These are phyloP conservation scores for Colletotrichum sp. DNA, from an alignment of 2,329 filamentous ascomycete species.

Conservation along the genomic window DNA sequence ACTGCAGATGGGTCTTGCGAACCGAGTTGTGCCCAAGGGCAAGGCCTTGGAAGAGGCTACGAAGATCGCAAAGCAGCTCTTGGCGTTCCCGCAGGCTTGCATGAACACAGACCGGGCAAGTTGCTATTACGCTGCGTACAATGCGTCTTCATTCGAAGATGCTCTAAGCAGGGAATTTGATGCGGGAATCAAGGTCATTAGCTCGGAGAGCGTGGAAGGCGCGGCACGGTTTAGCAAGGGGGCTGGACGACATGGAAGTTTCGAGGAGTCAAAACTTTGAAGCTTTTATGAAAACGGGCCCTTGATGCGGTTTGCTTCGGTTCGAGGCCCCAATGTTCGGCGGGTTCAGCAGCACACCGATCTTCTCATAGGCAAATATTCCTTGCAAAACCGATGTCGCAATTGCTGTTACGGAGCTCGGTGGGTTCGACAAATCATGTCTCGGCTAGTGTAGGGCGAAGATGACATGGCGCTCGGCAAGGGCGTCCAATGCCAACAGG, in stretches of 20 bases:
- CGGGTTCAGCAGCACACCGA: not conserved
- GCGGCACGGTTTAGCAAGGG: not conserved
- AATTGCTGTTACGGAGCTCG: not conserved
- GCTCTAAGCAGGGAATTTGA: slow-evolving; percentile 54
- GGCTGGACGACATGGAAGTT: not conserved
- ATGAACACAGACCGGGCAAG: slow-evolving; percentile 55
- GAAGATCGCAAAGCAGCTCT: slow-evolving; percentile 48
- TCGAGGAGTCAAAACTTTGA: not conserved
- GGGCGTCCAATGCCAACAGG: not conserved
- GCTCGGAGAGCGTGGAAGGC: slow-evolving; percentile 40
- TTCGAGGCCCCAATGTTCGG: not conserved
- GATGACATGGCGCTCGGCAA: not conserved
- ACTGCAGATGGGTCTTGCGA: slow-evolving; percentile 55
- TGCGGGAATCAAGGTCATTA: slow-evolving; percentile 45
- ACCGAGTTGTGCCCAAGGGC: slow-evolving; percentile 55
- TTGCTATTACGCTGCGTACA: slow-evolving; percentile 55
- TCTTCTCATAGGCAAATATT: not conserved
- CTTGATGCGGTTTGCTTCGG: not conserved
- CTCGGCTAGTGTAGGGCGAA: not conserved
- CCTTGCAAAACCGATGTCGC: not conserved
- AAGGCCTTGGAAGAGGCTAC: slow-evolving; percentile 53
- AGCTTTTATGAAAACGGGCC: not conserved
- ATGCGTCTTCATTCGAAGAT: slow-evolving; percentile 53
- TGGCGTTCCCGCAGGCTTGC: slow-evolving; percentile 56
- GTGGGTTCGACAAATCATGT: not conserved